Percentiles rank a stretch among this genome's conserved stretches.
These are phyloP conservation scores for Metschnikowia peoriensis DNA, from an alignment of 805 yeast genomes.

Conservation along the genomic window DNA sequence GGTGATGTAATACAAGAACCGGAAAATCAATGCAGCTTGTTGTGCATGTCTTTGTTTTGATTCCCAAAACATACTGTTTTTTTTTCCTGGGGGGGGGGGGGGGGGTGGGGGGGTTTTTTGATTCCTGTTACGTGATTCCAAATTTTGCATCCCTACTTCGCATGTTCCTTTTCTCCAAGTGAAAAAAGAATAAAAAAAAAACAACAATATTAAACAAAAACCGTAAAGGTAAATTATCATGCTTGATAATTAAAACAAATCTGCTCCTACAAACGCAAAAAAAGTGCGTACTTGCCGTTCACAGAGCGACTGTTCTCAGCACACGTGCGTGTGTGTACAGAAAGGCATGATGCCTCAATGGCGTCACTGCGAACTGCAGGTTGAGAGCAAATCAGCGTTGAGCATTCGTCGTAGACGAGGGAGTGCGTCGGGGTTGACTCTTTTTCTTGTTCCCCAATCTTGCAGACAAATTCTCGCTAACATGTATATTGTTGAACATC, in stretches of 20 bases:
- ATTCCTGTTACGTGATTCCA: neutral
- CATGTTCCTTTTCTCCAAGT: no score
- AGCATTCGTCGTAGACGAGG: conserved; percentile 1
- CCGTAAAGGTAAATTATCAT: no score
- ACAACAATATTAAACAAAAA: neutral
- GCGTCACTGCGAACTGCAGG: neutral
- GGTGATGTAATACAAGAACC: neutral
- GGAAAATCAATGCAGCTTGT: neutral
- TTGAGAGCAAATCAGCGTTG: neutral
- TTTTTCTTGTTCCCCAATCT: conserved; percentile 3
- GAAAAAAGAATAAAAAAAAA: no score
- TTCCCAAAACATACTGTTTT: neutral
- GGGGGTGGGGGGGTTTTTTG: no score
- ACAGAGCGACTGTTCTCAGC: neutral
- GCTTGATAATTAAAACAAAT: no score
- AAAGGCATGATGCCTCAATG: neutral
- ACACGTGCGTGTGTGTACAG: neutral
- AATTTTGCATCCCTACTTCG: neutral
- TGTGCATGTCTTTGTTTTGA: neutral
- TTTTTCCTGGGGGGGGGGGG: no score
- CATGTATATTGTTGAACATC: neutral
- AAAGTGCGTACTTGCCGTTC: no score
- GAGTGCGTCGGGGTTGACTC: neutral
- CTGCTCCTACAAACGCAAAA: no score
- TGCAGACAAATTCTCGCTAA: conserved; percentile 6